phyloP scores from a whole-genome alignment of 2,329 filamentous ascomycete genomes.

The Coniochaeta sp. region DNA sequence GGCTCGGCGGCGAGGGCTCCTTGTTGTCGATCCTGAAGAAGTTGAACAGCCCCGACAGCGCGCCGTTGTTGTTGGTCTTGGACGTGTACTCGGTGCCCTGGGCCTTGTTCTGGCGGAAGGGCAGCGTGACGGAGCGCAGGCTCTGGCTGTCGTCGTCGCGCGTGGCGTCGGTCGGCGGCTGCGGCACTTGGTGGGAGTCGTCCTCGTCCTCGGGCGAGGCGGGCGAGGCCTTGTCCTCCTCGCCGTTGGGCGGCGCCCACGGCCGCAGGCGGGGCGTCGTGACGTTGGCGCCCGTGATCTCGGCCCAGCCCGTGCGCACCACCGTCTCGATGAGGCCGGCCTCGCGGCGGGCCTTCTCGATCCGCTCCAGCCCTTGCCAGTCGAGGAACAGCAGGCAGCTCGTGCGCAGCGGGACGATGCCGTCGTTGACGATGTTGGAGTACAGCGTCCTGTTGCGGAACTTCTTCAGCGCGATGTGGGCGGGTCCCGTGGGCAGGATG shows the following conservation, averaged over 20 bases:
- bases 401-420: conserved; percentile 88
- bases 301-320: conserved; percentile 90
- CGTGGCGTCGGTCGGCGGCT: conserved; percentile 59
- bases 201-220: conserved; percentile 25
- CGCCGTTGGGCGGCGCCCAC: conserved; percentile 31
- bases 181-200: conserved; percentile 56
- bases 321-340: conserved; percentile 89
- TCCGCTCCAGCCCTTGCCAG: conserved; percentile 87
- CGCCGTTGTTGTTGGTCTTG: conserved; percentile 36
- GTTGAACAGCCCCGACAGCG: conserved; percentile 60
- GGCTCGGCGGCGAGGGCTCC: conserved; percentile 35
- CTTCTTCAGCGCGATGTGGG: conserved; percentile 76
- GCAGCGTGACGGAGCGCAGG: conserved; percentile 36
- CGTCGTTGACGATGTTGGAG: conserved; percentile 96
- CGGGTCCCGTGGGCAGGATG: conserved; percentile 85
- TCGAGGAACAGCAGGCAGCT: conserved; percentile 95
- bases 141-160: conserved; percentile 59
- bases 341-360: conserved; percentile 89
- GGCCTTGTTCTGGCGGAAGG: conserved; percentile 18
- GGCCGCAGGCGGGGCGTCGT: conserved; percentile 35
- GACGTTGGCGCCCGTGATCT: conserved; percentile 69
- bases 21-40: conserved; percentile 63
- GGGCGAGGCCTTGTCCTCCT: conserved; percentile 12
- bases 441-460: conserved; percentile 90
- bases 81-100: conserved; percentile 16